Conservation (phyloP, 192 early-diverging fungal species). For the Mortierella claussenii region DNA sequence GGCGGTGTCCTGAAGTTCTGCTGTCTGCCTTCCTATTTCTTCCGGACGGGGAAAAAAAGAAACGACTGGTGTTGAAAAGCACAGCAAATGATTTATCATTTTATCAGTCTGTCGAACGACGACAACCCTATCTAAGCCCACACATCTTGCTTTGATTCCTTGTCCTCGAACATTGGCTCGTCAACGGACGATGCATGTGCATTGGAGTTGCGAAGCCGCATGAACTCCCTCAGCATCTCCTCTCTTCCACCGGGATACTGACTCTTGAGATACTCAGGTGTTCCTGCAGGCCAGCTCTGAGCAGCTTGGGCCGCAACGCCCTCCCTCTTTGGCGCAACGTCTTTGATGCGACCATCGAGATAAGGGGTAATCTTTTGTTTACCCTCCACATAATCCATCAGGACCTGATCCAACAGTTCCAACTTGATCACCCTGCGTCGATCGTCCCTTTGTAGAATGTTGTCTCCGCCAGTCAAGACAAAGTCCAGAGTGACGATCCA, state of each 20-base stretch:
- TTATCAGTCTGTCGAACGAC: too few species aligned
- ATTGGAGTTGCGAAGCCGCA: slow-evolving; percentile 9
- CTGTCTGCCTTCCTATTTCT: too few species aligned
- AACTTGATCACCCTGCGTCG: slow-evolving; percentile 24
- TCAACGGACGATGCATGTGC: not conserved
- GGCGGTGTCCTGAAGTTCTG: too few species aligned
- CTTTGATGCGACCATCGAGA: slow-evolving; percentile 46
- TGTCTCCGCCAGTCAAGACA: slow-evolving; percentile 72
- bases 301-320: not conserved
- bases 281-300: slow-evolving; percentile 15
- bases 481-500: slow-evolving; percentile 65
- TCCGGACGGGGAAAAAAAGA: too few species aligned
- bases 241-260: slow-evolving; percentile 30
- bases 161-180: not conserved
- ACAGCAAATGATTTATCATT: too few species aligned
- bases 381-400: slow-evolving; percentile 57
- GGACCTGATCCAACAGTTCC: slow-evolving; percentile 14
- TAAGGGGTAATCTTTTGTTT: slow-evolving; percentile 31
- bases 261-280: slow-evolving; percentile 37
- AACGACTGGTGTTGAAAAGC: too few species aligned
- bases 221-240: slow-evolving; percentile 29
- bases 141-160: slow-evolving; percentile 8
- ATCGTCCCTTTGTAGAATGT: slow-evolving; percentile 49
- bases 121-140: not conserved
- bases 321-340: slow-evolving; percentile 12